These are phyloP conservation scores for Wakefieldia striispora DNA, from an alignment of 768 basidiomycete species.

Conservation along the genomic window DNA sequence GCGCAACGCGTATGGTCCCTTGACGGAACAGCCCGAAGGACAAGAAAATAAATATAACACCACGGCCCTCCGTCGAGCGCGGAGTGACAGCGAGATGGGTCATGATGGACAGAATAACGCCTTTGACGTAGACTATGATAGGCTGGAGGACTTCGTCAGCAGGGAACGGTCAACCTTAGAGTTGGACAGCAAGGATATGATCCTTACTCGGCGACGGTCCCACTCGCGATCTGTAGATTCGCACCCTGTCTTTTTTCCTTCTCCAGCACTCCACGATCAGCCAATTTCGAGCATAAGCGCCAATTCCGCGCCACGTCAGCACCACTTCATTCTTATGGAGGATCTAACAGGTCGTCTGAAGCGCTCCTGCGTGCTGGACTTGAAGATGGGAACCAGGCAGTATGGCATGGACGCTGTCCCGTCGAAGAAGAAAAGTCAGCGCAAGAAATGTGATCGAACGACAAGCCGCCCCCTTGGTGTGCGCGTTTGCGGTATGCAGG, in stretches of 20 bases:
- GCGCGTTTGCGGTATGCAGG: conserved; percentile 98
- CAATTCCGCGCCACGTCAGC: conserved; percentile 72
- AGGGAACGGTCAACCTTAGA: conserved; percentile 16
- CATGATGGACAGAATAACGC: conserved; percentile 35
- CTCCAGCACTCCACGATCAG: conserved; percentile 29
- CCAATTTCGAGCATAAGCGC: conserved; percentile 38
- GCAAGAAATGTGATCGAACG: conserved; percentile 96
- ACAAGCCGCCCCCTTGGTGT: conserved; percentile 90
- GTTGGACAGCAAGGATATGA: conserved; percentile 21
- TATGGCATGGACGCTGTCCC: conserved; percentile 94
- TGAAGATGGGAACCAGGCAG: conserved; percentile 99
- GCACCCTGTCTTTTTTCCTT: conserved; percentile 22
- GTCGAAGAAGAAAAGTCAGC: conserved; percentile 95
- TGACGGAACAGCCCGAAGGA: conserved; percentile 39
- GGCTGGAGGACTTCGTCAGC: conserved; percentile 22
- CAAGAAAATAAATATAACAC: conserved; percentile 38
- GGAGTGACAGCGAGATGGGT: conserved; percentile 54
- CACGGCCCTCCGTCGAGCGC: conserved; percentile 55
- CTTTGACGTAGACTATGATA: conserved; percentile 44
- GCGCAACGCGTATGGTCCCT: conserved; percentile 19
- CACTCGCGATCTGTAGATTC: conserved; percentile 38
- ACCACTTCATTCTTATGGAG: conserved; percentile 99
- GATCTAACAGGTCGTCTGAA: conserved; percentile 92
- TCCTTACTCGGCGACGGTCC: conserved; percentile 41
- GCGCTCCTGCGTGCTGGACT: conserved; percentile 91